phyloP scores from a whole-genome alignment of 805 yeast species.

The Sporopachydermia lactativora region DNA sequence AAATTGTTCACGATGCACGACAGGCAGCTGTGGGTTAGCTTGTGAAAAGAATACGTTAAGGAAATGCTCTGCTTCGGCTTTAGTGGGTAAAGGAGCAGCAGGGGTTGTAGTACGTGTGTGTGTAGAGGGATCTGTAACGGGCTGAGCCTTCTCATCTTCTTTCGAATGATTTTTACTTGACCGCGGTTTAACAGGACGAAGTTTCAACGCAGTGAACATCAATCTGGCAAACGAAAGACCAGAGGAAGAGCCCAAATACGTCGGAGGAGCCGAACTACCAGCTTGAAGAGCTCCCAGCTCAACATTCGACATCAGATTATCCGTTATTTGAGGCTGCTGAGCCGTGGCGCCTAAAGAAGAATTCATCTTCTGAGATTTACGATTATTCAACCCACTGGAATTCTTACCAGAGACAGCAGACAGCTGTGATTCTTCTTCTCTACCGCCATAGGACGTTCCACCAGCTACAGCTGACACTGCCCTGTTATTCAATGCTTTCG shows the following conservation, averaged over 20 bases:
- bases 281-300: not conserved
- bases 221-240: constrained; percentile 66
- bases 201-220: constrained; percentile 65
- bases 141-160: constrained; percentile 13
- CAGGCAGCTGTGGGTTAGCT: constrained; percentile 72
- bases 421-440: not conserved
- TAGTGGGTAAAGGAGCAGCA: constrained; percentile 51
- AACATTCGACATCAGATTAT: not conserved
- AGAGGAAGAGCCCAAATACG: constrained; percentile 14
- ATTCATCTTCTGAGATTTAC: not conserved
- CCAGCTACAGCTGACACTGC: not conserved
- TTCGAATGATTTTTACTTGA: constrained; percentile 13
- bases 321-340: not conserved
- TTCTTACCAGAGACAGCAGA: no score
- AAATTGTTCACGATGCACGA: constrained; percentile 71
- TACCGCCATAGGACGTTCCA: not conserved
- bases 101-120: constrained; percentile 13
- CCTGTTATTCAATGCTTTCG: not conserved
- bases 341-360: not conserved
- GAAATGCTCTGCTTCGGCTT: constrained; percentile 52
- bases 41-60: constrained; percentile 58
- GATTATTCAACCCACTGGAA: no score
- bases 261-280: not conserved
- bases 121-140: constrained; percentile 11
- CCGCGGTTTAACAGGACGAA: constrained; percentile 14